Evolutionary conservation across 306 rosid species (phyloP).

Genomic region (Urtica urens): DNA sequence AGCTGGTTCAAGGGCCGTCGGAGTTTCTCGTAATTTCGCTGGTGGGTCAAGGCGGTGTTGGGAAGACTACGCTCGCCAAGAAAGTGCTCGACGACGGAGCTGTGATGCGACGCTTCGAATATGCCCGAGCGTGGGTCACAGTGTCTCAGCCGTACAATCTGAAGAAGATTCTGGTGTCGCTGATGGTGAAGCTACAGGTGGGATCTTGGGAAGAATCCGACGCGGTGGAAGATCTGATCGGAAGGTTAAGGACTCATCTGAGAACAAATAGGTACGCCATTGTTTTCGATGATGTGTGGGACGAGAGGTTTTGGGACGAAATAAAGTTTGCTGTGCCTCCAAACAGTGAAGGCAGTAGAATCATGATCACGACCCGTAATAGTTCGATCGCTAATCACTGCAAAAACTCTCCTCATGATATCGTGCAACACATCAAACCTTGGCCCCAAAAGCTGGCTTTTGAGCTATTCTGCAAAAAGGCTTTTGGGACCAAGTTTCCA

Average conservation of each 20-base stretch:
- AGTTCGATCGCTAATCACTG: background rate
- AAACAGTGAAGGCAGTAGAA: background rate
- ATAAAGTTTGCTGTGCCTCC: slow-evolving; percentile 2
- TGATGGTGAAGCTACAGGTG: background rate
- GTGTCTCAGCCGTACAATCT: background rate
- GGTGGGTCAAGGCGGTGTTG: slow-evolving; percentile 8
- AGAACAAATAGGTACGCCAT: background rate
- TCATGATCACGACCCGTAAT: slow-evolving; percentile 6
- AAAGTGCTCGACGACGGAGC: background rate
- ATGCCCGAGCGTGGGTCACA: background rate
- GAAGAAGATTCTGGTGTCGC: background rate
- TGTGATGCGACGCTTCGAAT: no score
- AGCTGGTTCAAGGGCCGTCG: background rate
- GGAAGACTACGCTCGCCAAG: slow-evolving; percentile 9
- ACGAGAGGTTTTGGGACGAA: background rate
- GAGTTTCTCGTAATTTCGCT: background rate
- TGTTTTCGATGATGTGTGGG: slow-evolving; percentile 19
- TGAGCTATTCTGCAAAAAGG: slow-evolving; percentile 7
- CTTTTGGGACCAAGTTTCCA: background rate
- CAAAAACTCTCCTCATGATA: background rate
- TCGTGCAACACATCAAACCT: background rate
- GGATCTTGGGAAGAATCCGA: background rate
- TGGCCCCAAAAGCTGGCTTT: background rate
- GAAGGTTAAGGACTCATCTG: background rate
- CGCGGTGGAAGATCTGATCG: background rate